Percentiles rank a stretch among this genome's conserved stretches.
phyloP scores from a whole-genome alignment of 208 protist species.

The Trypanosoma cruzi region DNA sequence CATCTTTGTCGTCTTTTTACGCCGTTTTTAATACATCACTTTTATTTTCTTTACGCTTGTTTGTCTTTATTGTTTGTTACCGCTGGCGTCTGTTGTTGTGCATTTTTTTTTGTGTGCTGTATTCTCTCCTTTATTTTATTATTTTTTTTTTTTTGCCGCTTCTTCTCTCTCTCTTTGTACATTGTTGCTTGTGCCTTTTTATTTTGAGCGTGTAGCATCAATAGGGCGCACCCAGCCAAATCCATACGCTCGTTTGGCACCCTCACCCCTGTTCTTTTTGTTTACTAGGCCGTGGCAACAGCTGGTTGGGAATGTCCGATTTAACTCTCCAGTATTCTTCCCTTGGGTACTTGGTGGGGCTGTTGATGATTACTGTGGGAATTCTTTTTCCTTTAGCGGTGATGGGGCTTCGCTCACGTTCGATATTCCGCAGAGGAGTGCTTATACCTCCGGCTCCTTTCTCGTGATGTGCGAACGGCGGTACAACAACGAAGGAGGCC shows the following conservation, averaged over 20 bases:
- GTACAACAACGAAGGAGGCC: not conserved
- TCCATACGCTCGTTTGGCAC: not conserved
- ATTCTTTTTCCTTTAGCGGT: constrained; percentile 48
- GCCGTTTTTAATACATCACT: not conserved
- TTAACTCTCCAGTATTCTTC: constrained; percentile 17
- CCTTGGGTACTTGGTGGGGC: constrained; percentile 41
- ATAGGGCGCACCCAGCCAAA: not conserved
- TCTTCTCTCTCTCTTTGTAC: constrained; percentile 12
- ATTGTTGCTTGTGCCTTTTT: too few species aligned
- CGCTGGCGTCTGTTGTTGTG: constrained; percentile 8
- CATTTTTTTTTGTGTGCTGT: constrained; percentile 26
- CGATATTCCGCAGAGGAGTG: constrained; percentile 41
- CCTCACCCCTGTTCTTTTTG: not conserved
- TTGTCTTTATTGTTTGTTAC: not conserved
- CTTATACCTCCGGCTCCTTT: constrained; percentile 43
- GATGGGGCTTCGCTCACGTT: constrained; percentile 71
- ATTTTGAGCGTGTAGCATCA: not conserved
- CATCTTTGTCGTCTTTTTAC: not conserved
- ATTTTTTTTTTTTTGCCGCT: not conserved
- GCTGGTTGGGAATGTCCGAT: not conserved
- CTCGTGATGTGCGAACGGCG: constrained; percentile 26
- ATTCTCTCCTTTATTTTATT: not conserved
- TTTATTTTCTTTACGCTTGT: constrained; percentile 5
- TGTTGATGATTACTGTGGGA: constrained; percentile 37
- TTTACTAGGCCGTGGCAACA: not conserved